phyloP scores from a whole-genome alignment of 495 filamentous ascomycete species.

The Penicillium bovifimosum region DNA sequence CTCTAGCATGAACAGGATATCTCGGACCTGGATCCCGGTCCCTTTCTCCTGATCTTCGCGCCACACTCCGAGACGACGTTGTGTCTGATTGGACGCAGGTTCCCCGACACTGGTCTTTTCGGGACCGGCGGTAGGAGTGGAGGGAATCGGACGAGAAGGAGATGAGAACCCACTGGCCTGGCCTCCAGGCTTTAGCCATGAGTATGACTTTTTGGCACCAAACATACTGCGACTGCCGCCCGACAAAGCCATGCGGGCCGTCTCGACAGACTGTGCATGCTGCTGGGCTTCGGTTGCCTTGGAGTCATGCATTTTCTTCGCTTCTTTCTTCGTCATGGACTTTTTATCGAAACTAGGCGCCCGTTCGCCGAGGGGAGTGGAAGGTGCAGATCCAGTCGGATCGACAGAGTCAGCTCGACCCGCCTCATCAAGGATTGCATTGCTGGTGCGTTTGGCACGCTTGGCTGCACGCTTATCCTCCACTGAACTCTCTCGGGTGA shows the following conservation, averaged over 20 bases:
- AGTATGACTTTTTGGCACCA: slow-evolving; percentile 42
- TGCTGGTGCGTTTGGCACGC: slow-evolving; percentile 42
- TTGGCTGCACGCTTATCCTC: slow-evolving; percentile 52
- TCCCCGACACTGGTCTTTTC: slow-evolving; percentile 34
- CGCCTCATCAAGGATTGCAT: slow-evolving; percentile 37
- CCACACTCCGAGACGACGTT: slow-evolving; percentile 40
- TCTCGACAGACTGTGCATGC: slow-evolving; percentile 47
- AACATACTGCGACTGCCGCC: slow-evolving; percentile 31
- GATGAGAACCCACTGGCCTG: slow-evolving; percentile 37
- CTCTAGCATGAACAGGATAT: slow-evolving; percentile 48
- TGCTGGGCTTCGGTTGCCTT: slow-evolving; percentile 47
- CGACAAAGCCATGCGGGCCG: slow-evolving; percentile 41
- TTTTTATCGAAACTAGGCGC: slow-evolving; percentile 50
- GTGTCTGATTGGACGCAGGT: slow-evolving; percentile 18
- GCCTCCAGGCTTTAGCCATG: slow-evolving; percentile 40
- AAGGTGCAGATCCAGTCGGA: slow-evolving; percentile 38
- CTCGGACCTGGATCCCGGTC: slow-evolving; percentile 43
- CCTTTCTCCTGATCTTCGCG: slow-evolving; percentile 47
- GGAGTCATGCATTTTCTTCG: slow-evolving; percentile 45
- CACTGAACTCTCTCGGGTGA: slow-evolving; percentile 28
- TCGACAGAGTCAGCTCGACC: slow-evolving; percentile 33
- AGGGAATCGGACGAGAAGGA: slow-evolving; percentile 31
- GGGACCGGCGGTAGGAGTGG: slow-evolving; percentile 28
- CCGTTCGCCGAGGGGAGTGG: slow-evolving; percentile 38
- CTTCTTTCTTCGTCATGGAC: slow-evolving; percentile 50